Base-by-base conservation (phyloP, 2,329 filamentous ascomycete species). In the Aspergillus phoenicis region DNA sequence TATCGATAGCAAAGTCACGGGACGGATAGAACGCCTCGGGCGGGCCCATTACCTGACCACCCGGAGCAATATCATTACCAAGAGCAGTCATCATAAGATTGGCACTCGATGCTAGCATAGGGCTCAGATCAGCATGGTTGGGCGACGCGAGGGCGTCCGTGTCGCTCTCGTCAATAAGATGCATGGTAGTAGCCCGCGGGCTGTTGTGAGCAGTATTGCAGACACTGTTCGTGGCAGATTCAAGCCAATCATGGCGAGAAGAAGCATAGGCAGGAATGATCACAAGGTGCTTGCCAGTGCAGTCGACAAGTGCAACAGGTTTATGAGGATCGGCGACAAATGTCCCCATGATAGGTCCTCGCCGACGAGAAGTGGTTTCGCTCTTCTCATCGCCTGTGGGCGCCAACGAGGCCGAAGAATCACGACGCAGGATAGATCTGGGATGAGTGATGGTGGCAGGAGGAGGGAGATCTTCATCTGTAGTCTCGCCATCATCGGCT, bases 51-150 rank as follows among this genome's bases (percentile, higher is more conserved):
- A 87, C 83, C 70, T 90, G 87, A 5, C 85, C 86, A 65, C 77
- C 79, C 39, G 82, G 77, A 24, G 78, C 74, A 58, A 78, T 75
- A 47, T 82, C 78, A 57, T 80, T 82, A 22, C 79, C 78, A 78
- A 92, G 87, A 67, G 88, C 89, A 52, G 88, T 89, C 78, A 93
- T 87, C 90, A 93, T 93, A 65, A 93, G 83, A 61, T 91, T 90
- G 59, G 88, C 87, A 17, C 87, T 85, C 61, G 89, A 88, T 71
- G 83, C 86, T 62, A 89, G 78, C 70, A 90, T 86, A 15, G 88
- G 86, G 56, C 77, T 78, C 52, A 77, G 65, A 52, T 75, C 73
- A 8, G 64, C 59, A 10, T 72, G 74, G 52, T 72, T 74, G 2
- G 77, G 77, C 1, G 77, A 79, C 8, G 71, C 68, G 26, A 79